phyloP scores from a whole-genome alignment of 495 filamentous ascomycete species.

The Lophium mytilinum region DNA sequence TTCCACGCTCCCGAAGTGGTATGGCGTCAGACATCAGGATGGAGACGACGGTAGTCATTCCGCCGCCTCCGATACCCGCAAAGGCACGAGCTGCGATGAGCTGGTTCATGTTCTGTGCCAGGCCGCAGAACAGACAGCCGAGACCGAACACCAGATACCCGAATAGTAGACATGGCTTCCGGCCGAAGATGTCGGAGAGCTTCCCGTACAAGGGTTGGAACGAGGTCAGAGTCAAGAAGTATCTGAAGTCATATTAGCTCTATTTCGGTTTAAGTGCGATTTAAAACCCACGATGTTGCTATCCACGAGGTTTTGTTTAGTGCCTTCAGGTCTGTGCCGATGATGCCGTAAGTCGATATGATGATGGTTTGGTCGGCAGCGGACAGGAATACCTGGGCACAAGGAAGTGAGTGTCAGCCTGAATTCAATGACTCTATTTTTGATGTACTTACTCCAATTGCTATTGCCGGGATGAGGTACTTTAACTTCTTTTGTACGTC shows the following conservation, averaged over 20 bases:
- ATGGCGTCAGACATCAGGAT: slow-evolving; percentile 76
- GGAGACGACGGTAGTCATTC: slow-evolving; percentile 72
- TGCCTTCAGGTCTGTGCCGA: slow-evolving; percentile 71
- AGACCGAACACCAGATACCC: slow-evolving; percentile 66
- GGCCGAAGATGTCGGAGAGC: slow-evolving; percentile 72
- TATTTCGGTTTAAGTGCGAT: too few relatives aligned
- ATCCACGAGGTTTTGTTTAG: slow-evolving; percentile 80
- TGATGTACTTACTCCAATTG: slow-evolving; percentile 45
- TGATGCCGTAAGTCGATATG: slow-evolving; percentile 68
- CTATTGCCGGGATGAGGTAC: slow-evolving; percentile 49
- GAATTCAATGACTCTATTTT: too few relatives aligned
- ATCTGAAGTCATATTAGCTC: slow-evolving; percentile 34
- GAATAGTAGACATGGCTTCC: slow-evolving; percentile 67
- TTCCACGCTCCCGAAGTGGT: slow-evolving; percentile 63
- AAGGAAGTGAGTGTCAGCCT: too few relatives aligned
- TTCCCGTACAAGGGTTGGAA: slow-evolving; percentile 78
- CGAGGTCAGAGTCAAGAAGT: slow-evolving; percentile 68
- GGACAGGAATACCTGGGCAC: slow-evolving; percentile 55
- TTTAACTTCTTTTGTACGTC: slow-evolving; percentile 41
- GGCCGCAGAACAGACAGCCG: slow-evolving; percentile 64
- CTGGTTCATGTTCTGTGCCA: slow-evolving; percentile 60
- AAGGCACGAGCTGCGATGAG: slow-evolving; percentile 63
- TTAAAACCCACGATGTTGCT: slow-evolving; percentile 66
- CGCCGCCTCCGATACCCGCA: slow-evolving; percentile 73
- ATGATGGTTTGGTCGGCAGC: slow-evolving; percentile 79